Conservation (phyloP, 2,329 filamentous ascomycete genomes). For the Colletotrichum sp. region DNA sequence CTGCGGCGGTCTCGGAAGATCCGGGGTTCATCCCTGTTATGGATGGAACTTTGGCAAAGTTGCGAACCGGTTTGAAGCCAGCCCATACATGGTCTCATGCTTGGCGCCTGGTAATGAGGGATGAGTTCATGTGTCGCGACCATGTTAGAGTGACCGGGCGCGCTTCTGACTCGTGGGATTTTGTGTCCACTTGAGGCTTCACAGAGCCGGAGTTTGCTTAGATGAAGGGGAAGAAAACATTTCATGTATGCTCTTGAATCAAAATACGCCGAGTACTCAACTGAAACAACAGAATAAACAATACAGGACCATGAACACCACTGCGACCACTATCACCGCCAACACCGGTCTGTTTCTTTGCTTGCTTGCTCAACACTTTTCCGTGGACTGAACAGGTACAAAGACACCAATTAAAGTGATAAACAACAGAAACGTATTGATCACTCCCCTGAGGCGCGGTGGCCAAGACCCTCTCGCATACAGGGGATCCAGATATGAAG, state of each 20-base stretch:
- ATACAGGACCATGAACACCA: background rate
- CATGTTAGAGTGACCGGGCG: background rate
- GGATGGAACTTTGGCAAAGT: background rate
- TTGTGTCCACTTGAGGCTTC: no score
- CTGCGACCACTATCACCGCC: rapidly evolving
- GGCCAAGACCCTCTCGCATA: background rate
- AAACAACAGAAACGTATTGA: no score
- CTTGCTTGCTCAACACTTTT: background rate
- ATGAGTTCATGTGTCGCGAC: no score
- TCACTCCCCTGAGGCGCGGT: background rate
- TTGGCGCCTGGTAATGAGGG: no score
- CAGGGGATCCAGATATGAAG: background rate
- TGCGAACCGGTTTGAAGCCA: background rate
- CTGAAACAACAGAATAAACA: background rate
- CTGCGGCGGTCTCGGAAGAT: background rate
- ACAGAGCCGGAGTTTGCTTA: no score
- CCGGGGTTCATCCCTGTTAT: background rate
- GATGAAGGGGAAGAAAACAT: no score
- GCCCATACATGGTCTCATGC: background rate
- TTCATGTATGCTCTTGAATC: no score
- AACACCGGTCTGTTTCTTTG: background rate
- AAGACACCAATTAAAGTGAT: no score
- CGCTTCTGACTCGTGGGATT: background rate
- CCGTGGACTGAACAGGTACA: no score
- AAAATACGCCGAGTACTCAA: no score